These are phyloP conservation scores for Russula vinacea DNA, from an alignment of 768 basidiomycete genomes.

Conservation along the genomic window DNA sequence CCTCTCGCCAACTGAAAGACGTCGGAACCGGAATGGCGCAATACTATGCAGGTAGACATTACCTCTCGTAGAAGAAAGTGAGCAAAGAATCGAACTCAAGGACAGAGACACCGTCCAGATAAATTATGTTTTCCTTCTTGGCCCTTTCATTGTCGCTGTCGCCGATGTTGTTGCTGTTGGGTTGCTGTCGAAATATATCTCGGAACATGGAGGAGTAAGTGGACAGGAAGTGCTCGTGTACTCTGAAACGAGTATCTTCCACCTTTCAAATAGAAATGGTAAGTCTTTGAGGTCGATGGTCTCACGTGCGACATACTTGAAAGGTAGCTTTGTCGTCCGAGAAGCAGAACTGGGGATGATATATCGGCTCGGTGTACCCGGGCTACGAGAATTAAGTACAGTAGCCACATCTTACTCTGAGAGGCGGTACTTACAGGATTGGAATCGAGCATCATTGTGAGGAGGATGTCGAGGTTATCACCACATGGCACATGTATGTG, in stretches of 20 bases:
- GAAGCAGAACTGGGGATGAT: constrained; percentile 4
- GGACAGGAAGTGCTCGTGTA: constrained; percentile 10
- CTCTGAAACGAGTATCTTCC: neutral
- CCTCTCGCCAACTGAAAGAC: constrained; percentile 3
- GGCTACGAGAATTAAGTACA: neutral
- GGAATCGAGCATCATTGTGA: neutral
- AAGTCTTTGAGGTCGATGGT: neutral
- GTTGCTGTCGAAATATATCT: neutral
- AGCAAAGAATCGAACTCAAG: constrained; percentile 9
- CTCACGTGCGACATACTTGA: neutral
- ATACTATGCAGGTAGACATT: neutral
- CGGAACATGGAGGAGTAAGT: constrained; percentile 5
- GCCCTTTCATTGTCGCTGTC: neutral
- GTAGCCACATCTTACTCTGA: neutral
- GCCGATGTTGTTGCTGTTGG: neutral
- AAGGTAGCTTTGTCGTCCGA: neutral
- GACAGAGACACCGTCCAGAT: constrained; percentile 4
- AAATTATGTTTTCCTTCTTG: neutral
- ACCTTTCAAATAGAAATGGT: neutral
- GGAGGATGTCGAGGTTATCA: no score
- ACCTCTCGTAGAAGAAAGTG: constrained; percentile 12
- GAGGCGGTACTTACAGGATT: constrained; percentile 11
- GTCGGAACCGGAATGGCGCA: neutral
- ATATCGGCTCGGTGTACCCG: neutral
- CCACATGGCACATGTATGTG: no score